These are phyloP conservation scores for Leptographium radiaticola DNA, from an alignment of 2,329 filamentous ascomycete species.

Conservation along the genomic window DNA sequence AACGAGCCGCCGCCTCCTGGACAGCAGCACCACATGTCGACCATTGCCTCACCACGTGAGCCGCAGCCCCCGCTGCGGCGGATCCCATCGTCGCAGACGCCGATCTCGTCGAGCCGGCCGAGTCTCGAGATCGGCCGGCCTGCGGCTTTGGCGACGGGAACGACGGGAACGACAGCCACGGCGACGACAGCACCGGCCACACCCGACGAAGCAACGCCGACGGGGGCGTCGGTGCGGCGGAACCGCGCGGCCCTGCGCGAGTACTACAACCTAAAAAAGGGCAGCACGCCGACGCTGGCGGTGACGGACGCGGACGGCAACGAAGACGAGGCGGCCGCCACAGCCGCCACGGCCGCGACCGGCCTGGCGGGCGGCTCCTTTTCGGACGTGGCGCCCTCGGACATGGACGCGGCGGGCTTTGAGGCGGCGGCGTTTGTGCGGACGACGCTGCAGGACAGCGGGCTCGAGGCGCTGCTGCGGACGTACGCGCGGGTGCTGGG, in stretches of 20 bases:
- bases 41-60: slow-evolving; percentile 51
- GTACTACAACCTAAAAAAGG: slow-evolving; percentile 74
- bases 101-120: slow-evolving; percentile 62
- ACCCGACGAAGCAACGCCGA: slow-evolving; percentile 16
- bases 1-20: not conserved
- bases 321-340: slow-evolving; percentile 12
- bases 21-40: slow-evolving; percentile 37
- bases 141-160: slow-evolving; percentile 37
- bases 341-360: too few species aligned
- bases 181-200: slow-evolving; percentile 13
- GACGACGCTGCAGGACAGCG: slow-evolving; percentile 45
- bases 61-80: slow-evolving; percentile 44
- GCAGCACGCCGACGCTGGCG: slow-evolving; percentile 24
- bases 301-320: slow-evolving; percentile 26
- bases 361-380: slow-evolving; percentile 7
- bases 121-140: slow-evolving; percentile 57
- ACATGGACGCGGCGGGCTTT: slow-evolving; percentile 65
- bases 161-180: slow-evolving; percentile 13
- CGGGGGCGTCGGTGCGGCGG: slow-evolving; percentile 27
- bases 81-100: slow-evolving; percentile 40
- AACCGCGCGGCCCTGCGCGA: slow-evolving; percentile 84
- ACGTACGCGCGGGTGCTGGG: slow-evolving; percentile 59
- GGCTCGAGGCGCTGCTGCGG: slow-evolving; percentile 54
- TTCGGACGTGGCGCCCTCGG: slow-evolving; percentile 49
- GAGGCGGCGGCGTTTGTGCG: slow-evolving; percentile 57